A percentile compares a stretch with the other conserved stretches of the same genome.
Conservation (phyloP, 345 rosid genomes). For the Citrus hindsii region DNA sequence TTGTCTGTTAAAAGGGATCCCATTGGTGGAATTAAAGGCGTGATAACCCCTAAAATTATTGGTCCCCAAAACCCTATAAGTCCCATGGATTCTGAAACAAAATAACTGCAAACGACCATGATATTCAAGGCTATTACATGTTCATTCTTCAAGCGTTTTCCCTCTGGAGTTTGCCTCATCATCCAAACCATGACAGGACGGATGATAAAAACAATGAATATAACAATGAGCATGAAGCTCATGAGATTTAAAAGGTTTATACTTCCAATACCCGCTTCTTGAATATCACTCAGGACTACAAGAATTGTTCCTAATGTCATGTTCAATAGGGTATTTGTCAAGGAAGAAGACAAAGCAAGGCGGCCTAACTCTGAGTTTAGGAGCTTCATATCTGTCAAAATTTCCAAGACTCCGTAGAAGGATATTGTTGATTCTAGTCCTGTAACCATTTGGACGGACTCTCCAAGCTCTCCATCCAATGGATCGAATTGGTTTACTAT, state of each 20-base stretch:
- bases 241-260: not conserved
- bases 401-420: constrained; percentile 28
- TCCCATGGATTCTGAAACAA: constrained; percentile 22
- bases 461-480: not conserved
- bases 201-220: not conserved
- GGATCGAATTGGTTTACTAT: not conserved
- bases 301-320: constrained; percentile 17
- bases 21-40: constrained; percentile 34
- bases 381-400: constrained; percentile 35
- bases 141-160: constrained; percentile 30
- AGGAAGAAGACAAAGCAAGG: constrained; percentile 40
- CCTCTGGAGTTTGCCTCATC: constrained; percentile 36
- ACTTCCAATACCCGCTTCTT: not conserved
- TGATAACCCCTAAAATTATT: constrained; percentile 24
- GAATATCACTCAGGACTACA: not conserved
- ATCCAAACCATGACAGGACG: constrained; percentile 42
- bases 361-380: constrained; percentile 45
- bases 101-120: not conserved
- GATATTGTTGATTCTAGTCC: constrained; percentile 25
- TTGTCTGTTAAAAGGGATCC: constrained; percentile 33
- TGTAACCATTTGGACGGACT: not conserved
- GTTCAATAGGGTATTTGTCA: constrained; percentile 28
- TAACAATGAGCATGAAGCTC: not conserved
- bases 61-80: constrained; percentile 31
- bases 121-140: constrained; percentile 18